Percentiles rank a stretch among this genome's conserved stretches.
Conservation (phyloP, 2,329 filamentous ascomycete species). For the Dactylellina cionopaga region DNA sequence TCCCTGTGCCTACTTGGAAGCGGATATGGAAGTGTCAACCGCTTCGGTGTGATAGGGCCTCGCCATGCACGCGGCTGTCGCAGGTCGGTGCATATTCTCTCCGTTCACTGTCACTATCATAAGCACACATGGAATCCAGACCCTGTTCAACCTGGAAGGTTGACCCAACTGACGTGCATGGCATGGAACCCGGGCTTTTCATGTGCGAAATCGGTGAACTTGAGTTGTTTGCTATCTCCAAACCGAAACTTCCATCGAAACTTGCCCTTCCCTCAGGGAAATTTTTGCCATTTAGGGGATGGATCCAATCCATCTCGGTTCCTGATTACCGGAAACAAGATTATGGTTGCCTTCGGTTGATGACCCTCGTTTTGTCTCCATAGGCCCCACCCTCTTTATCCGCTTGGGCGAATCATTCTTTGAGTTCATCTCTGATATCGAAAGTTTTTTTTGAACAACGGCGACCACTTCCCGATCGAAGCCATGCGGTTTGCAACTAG, state of each 20-base stretch:
- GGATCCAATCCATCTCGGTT: slow-evolving; percentile 40
- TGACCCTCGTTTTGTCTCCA: slow-evolving; percentile 41
- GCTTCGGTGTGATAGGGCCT: slow-evolving; percentile 29
- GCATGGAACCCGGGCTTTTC: not conserved
- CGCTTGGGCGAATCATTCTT: slow-evolving; percentile 27
- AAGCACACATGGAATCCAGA: not conserved
- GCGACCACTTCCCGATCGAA: slow-evolving; percentile 28
- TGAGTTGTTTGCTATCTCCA: not conserved
- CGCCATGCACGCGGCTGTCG: slow-evolving; percentile 21
- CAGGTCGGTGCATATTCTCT: slow-evolving; percentile 10
- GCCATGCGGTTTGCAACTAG: slow-evolving; percentile 14
- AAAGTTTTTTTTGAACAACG: slow-evolving; percentile 33
- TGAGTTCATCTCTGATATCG: not conserved
- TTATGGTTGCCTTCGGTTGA: slow-evolving; percentile 51
- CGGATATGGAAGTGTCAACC: slow-evolving; percentile 21
- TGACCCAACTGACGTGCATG: slow-evolving; percentile 36
- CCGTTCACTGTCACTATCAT: slow-evolving; percentile 12
- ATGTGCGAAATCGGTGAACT: slow-evolving; percentile 17
- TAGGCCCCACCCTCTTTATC: slow-evolving; percentile 31
- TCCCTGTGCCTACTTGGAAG: too few relatives aligned
- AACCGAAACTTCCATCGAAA: slow-evolving; percentile 17
- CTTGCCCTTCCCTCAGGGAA: slow-evolving; percentile 17
- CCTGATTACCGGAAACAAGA: slow-evolving; percentile 48
- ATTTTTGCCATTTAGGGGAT: slow-evolving; percentile 39
- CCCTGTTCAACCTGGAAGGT: slow-evolving; percentile 4